Percentiles rank a stretch among this genome's conserved stretches.
These are phyloP conservation scores for Silene uniflora DNA, from an alignment of 148 eudicot species.

Conservation along the genomic window DNA sequence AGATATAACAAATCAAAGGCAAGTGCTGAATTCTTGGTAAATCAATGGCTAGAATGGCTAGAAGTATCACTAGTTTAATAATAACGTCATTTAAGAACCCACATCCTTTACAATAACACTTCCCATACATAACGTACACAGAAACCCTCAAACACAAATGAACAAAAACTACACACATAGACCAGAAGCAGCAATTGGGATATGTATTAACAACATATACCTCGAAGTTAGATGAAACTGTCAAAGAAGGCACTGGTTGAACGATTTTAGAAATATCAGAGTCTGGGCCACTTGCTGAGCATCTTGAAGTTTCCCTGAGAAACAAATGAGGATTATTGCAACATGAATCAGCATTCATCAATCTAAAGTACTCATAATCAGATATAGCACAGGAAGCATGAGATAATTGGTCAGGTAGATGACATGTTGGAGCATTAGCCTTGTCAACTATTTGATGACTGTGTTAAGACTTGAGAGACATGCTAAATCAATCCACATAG, in stretches of 20 bases:
- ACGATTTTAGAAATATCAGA: conserved; percentile 48
- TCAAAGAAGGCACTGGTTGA: conserved; percentile 46
- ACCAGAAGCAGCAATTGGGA: conserved; percentile 2
- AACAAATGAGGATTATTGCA: conserved; percentile 1
- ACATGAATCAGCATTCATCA: neutral
- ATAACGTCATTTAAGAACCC: neutral
- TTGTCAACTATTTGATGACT: neutral
- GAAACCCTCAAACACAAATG: neutral
- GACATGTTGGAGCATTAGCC: conserved; percentile 2
- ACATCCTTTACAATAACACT: neutral
- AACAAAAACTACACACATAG: neutral
- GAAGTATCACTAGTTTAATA: neutral
- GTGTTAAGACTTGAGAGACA: neutral
- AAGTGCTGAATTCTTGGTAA: neutral
- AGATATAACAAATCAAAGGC: conserved; percentile 1
- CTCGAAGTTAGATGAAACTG: conserved; percentile 81
- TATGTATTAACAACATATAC: conserved; percentile 26
- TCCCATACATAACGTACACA: neutral
- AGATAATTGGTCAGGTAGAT: neutral
- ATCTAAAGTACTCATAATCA: neutral
- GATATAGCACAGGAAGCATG: conserved; percentile 8
- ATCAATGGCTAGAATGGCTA: conserved; percentile 6
- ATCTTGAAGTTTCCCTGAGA: conserved; percentile 53
- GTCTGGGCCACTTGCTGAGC: conserved; percentile 37
- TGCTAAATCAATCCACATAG: neutral